Conservation (phyloP, 176 grass and related monocot genomes). For the Lolium perenne region DNA sequence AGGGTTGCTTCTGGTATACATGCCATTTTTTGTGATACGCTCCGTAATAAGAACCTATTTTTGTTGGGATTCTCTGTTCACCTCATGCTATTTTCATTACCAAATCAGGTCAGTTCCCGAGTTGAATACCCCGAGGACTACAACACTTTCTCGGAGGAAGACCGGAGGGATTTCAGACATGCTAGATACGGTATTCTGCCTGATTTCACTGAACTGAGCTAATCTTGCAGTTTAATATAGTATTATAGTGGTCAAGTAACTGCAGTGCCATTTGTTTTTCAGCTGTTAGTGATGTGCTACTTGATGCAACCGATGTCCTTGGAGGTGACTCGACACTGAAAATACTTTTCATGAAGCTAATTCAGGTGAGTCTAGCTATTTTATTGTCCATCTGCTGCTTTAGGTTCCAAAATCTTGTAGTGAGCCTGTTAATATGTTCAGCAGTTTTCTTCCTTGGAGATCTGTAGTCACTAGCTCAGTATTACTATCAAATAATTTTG, state of each 20-base stretch:
- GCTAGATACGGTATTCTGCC: slow-evolving; percentile 70
- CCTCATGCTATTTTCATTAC: slow-evolving; percentile 36
- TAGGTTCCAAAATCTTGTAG: not conserved
- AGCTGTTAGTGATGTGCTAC: slow-evolving; percentile 86
- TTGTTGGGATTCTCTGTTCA: slow-evolving; percentile 21
- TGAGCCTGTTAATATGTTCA: slow-evolving; percentile 19
- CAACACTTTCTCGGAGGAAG: slow-evolving; percentile 80
- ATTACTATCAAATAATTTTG: not conserved
- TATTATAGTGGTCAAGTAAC: slow-evolving; percentile 10
- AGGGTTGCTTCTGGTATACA: not conserved
- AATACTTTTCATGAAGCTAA: slow-evolving; percentile 86
- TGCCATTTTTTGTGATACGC: not conserved
- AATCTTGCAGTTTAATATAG: slow-evolving; percentile 27
- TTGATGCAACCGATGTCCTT: slow-evolving; percentile 94
- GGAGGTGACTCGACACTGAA: slow-evolving; percentile 79
- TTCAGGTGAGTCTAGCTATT: slow-evolving; percentile 66
- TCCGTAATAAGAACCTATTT: slow-evolving; percentile 15
- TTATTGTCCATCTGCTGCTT: slow-evolving; percentile 25
- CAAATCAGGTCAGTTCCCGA: slow-evolving; percentile 82
- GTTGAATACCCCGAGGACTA: slow-evolving; percentile 94
- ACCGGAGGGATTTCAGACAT: slow-evolving; percentile 94
- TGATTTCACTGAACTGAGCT: slow-evolving; percentile 38
- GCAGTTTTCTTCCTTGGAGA: slow-evolving; percentile 12
- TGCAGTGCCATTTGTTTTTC: slow-evolving; percentile 44
- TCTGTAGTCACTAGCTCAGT: slow-evolving; percentile 26